These are phyloP conservation scores for Trichopus zeylanicus DNA, from an alignment of 116 monocot species.

Conservation along the genomic window DNA sequence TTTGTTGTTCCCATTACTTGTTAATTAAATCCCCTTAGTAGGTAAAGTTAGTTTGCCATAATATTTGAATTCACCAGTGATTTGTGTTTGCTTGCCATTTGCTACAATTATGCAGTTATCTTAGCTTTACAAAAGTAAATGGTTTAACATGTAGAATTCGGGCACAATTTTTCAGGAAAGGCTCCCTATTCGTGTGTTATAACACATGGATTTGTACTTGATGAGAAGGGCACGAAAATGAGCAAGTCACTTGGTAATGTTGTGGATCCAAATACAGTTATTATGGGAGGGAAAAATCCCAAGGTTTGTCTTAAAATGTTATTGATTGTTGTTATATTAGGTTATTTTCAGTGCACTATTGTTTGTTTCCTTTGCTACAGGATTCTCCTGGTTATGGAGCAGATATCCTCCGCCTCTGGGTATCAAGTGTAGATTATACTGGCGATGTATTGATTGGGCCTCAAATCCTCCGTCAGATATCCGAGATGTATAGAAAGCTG, in stretches of 20 bases:
- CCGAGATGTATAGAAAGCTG: slow-evolving; percentile 90
- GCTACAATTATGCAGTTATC: background rate
- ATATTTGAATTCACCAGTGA: background rate
- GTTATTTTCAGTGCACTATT: background rate
- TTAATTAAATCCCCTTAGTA: background rate
- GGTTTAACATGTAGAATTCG: background rate
- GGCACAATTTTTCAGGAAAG: slow-evolving; percentile 41
- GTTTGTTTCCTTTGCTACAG: slow-evolving; percentile 28
- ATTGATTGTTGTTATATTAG: background rate
- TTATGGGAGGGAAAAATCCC: slow-evolving; percentile 60
- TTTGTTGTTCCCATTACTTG: background rate
- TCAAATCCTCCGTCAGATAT: slow-evolving; percentile 91
- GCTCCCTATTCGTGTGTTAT: slow-evolving; percentile 85
- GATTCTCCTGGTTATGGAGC: slow-evolving; percentile 89
- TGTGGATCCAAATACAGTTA: slow-evolving; percentile 79
- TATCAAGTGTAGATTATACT: slow-evolving; percentile 94
- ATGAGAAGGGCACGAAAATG: slow-evolving; percentile 99
- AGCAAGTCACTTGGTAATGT: slow-evolving; percentile 99
- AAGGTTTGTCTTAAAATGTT: slow-evolving; percentile 44
- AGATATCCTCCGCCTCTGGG: slow-evolving; percentile 97
- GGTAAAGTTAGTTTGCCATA: background rate
- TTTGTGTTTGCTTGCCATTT: background rate
- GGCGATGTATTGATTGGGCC: slow-evolving; percentile 89
- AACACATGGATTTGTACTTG: slow-evolving; percentile 96
- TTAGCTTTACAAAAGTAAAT: background rate